Conservation (phyloP, 352 stramenopile genomes). For the Phytopythium montanum region DNA sequence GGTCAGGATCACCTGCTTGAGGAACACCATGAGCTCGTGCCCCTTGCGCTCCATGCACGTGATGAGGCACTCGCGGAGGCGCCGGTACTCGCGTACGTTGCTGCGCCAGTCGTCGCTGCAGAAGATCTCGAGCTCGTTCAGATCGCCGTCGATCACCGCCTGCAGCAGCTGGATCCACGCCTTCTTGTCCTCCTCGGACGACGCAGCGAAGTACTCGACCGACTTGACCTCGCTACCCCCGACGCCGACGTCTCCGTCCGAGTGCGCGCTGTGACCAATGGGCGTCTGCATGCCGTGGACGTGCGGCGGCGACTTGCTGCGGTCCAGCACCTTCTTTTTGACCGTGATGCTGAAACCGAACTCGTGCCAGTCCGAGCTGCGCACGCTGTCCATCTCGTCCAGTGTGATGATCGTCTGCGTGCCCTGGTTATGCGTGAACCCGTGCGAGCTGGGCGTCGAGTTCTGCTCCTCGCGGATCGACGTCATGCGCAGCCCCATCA, state of each 20-base stretch:
- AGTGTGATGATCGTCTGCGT: constrained; percentile 69
- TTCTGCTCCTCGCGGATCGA: constrained; percentile 45
- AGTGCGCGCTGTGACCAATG: constrained; percentile 32
- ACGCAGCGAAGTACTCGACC: constrained; percentile 73
- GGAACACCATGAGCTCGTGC: constrained; percentile 76
- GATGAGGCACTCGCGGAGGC: constrained; percentile 72
- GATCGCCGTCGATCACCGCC: constrained; percentile 73
- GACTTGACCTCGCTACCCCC: constrained; percentile 22
- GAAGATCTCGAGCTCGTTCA: constrained; percentile 84
- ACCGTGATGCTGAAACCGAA: constrained; percentile 70
- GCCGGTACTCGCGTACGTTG: constrained; percentile 81
- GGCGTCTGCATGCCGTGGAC: constrained; percentile 16
- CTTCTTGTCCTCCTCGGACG: constrained; percentile 58
- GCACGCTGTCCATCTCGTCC: constrained; percentile 77
- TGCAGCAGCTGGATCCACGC: constrained; percentile 69
- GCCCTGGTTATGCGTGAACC: constrained; percentile 53
- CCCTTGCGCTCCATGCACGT: constrained; percentile 81
- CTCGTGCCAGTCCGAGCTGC: constrained; percentile 66
- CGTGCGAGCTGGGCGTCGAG: constrained; percentile 18
- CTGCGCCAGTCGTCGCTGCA: constrained; percentile 88
- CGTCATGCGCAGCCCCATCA: constrained; percentile 82
- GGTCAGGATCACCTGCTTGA: constrained; percentile 71
- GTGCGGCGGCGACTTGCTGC: constrained; percentile 12
- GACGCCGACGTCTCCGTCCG: constrained; percentile 7
- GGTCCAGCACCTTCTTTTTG: constrained; percentile 45